Percentiles rank a stretch among this genome's conserved stretches.
These are phyloP conservation scores for Alternaria rosae DNA, from an alignment of 2,329 filamentous ascomycete genomes.

Conservation along the genomic window DNA sequence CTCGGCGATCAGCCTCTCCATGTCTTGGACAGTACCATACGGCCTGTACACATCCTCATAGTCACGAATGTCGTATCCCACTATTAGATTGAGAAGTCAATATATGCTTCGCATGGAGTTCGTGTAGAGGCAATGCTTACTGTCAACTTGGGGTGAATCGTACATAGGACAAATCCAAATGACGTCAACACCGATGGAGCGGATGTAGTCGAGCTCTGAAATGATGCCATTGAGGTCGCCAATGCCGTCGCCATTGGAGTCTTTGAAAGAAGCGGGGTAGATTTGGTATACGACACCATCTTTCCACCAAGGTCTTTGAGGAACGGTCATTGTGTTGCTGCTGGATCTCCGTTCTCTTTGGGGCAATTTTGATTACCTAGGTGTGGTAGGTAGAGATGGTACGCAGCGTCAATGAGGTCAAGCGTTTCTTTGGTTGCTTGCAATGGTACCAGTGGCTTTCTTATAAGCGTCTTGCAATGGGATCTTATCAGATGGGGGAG, in stretches of 20 bases:
- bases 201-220: slow-evolving; percentile 63
- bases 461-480: slow-evolving; percentile 10
- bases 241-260: slow-evolving; percentile 63
- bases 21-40: slow-evolving; percentile 51
- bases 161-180: slow-evolving; percentile 53
- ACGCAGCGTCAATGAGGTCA: slow-evolving; percentile 5
- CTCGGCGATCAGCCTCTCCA: slow-evolving; percentile 48
- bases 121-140: not conserved
- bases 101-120: not conserved
- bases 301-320: slow-evolving; percentile 63
- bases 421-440: slow-evolving; percentile 8
- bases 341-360: not conserved
- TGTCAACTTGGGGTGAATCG: slow-evolving; percentile 57
- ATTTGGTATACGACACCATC: slow-evolving; percentile 68
- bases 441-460: slow-evolving; percentile 7
- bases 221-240: slow-evolving; percentile 67
- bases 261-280: slow-evolving; percentile 68
- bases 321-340: slow-evolving; percentile 36
- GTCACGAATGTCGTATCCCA: slow-evolving; percentile 51
- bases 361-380: not conserved
- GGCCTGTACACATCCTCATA: slow-evolving; percentile 51
- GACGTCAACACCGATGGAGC: slow-evolving; percentile 54
- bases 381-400: not conserved
- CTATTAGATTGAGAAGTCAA: not conserved
- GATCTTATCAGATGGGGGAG: not conserved